phyloP scores from a whole-genome alignment of 768 basidiomycete species.

The Rhodotorula toruloides region DNA sequence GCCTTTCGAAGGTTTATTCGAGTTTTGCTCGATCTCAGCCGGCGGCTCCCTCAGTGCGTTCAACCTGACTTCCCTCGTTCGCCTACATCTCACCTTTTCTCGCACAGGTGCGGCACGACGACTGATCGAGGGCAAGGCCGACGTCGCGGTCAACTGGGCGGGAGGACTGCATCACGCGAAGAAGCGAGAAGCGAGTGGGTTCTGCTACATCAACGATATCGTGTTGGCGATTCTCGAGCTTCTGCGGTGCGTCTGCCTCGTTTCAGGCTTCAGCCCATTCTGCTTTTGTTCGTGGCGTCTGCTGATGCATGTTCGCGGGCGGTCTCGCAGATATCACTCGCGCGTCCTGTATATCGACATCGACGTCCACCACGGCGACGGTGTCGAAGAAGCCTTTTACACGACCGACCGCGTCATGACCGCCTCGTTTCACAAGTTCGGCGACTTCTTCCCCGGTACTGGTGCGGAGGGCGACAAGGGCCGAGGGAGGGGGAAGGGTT shows the following conservation, averaged over 20 bases:
- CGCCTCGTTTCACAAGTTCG: conserved; percentile 93
- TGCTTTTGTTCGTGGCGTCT: not conserved
- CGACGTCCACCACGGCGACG: conserved; percentile 97
- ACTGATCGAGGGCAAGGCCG: conserved; percentile 69
- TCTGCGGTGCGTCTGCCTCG: conserved; percentile 69
- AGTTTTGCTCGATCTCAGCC: conserved; percentile 93
- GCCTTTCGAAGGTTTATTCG: conserved; percentile 90
- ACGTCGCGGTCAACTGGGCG: conserved; percentile 91
- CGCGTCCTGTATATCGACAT: conserved; percentile 97
- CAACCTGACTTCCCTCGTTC: no score
- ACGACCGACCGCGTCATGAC: conserved; percentile 97
- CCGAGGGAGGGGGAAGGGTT: conserved; percentile 72
- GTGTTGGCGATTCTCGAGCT: conserved; percentile 91
- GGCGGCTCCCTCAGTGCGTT: conserved; percentile 85
- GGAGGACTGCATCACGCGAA: conserved; percentile 99
- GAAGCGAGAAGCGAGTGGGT: conserved; percentile 93
- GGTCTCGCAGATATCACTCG: no score
- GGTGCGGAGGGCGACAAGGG: conserved; percentile 81
- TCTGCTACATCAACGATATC: conserved; percentile 99
- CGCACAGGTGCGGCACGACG: conserved; percentile 68
- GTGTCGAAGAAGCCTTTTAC: conserved; percentile 98
- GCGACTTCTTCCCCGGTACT: conserved; percentile 88
- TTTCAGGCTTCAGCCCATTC: conserved; percentile 35
- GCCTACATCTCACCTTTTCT: not conserved
- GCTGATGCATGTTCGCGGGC: conserved; percentile 24